phyloP scores from a whole-genome alignment of 768 basidiomycete genomes.

The Suillus lakei region DNA sequence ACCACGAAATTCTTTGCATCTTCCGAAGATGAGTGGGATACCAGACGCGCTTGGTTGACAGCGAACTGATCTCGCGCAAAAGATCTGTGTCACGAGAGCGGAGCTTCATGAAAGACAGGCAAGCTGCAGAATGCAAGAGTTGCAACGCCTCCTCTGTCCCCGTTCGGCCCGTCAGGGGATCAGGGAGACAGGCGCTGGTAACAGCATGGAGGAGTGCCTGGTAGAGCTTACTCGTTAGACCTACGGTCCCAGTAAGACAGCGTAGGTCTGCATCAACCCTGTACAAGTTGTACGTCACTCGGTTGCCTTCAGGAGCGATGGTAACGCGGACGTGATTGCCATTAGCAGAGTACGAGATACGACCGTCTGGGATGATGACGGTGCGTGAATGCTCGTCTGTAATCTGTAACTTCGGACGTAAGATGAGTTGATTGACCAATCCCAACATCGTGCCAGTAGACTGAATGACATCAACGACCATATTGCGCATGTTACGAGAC shows the following conservation, averaged over 20 bases:
- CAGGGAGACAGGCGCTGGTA: constrained; percentile 42
- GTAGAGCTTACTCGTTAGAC: constrained; percentile 37
- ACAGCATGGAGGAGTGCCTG: constrained; percentile 51
- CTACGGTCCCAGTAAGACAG: constrained; percentile 30
- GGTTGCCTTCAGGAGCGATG: constrained; percentile 7
- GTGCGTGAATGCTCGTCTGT: constrained; percentile 15
- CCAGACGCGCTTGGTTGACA: constrained; percentile 42
- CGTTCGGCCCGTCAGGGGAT: constrained; percentile 47
- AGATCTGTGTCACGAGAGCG: constrained; percentile 32
- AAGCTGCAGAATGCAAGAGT: constrained; percentile 41
- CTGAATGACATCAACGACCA: constrained; percentile 47
- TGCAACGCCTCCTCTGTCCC: constrained; percentile 50
- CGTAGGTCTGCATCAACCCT: constrained; percentile 34
- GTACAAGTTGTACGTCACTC: constrained; percentile 33
- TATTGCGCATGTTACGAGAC: constrained; percentile 45
- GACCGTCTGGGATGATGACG: constrained; percentile 47
- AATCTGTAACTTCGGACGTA: constrained; percentile 32
- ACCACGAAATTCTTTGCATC: constrained; percentile 39
- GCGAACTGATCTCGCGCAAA: constrained; percentile 35
- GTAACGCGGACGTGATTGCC: constrained; percentile 25
- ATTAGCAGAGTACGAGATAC: constrained; percentile 16
- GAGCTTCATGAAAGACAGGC: constrained; percentile 45
- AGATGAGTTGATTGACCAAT: constrained; percentile 44
- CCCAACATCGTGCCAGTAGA: constrained; percentile 51
- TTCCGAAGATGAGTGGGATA: constrained; percentile 40